Evolutionary conservation across 768 basidiomycete genomes (phyloP), one percentile per base, ranked within the genome.

Genomic region (Psilocybe cyanescens): DNA sequence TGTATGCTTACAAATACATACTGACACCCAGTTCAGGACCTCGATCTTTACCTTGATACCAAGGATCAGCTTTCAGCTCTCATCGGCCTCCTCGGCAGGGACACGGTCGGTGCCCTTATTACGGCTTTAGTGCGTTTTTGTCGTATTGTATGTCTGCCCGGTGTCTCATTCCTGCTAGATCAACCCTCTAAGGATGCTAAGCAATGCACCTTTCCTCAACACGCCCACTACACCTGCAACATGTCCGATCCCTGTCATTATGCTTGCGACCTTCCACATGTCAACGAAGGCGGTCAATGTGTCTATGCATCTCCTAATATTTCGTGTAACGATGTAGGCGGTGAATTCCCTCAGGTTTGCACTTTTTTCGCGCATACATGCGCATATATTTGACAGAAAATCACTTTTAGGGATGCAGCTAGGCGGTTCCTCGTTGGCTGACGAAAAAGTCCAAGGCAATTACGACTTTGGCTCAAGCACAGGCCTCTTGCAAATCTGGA

Each of bases 281-380:
- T 69, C 19, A 60, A 56, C 28, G 37, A 69, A 16, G 75, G 72
- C 2, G 63, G 73, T 47, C 55, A 67, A 28, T 82, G 81, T 53
- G 70, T 77, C 28, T 83, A 80, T 59, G 61, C 71, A 30, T 57
- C 66, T 24, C 78, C 78, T 1, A 66, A 76, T 57, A 61, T 61
- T 8, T 68, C 72, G 19, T 82, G 81, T 63, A 81, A 83, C 57
- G 80, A 78, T 7, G 65, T 74, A 52, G 81, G 81, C 53, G 75
- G 60, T 45, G 68, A 58, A 31, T 74, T 72, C 55, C 67, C 69
- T 30, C 66, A 70, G 57, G 76, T 75, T 55, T 73, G 79, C 60
- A 17, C 35, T 51, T 50, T 63, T 51, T 48, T 31, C 49, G 29
- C 55, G 62, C 60, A 65, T 66, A 69, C 61, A 66, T 57, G 16